Evolutionary conservation across 2,329 filamentous ascomycete species (phyloP), one percentile per base, ranked within the genome.

Genomic region (Trichophyton equinum): DNA sequence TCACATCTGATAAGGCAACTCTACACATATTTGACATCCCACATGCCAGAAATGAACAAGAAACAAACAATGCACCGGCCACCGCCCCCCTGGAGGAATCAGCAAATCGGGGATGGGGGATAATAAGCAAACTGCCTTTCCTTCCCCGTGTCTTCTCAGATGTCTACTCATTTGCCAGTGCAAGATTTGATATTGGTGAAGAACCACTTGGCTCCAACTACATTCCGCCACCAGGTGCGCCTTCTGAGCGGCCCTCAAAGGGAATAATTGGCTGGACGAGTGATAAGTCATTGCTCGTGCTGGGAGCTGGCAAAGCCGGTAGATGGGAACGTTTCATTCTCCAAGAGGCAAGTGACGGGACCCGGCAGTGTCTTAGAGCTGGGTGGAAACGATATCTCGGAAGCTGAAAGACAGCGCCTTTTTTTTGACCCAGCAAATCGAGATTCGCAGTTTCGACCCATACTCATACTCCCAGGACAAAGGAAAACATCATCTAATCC

Each of bases 1-100:
- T 91, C 64, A 97, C 92, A 0, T 96, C 91, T 1, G 94, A 99
- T 78, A 99, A 97, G 75, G 91, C 89, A 4, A 99, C 91, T 0
- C 79, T 99, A 9, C 94, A 99, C 74, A 82, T 99, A 42, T 99
- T 96, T 70, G 91, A 97, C 69, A 80, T 96, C 0, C 86, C 87
- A 57, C 71, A 74, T 59, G 74, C 75, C 40, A 68, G 65, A 36
- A 71, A 70, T 38, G 65, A 67, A 3, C 69, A 69, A 62, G 70
- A 71, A 62, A 73, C 73, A 60, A n/a, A 42, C 33, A 46, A 61
- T 44, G 42, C 60, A 42, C 46, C 60, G 2, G 18, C 40, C n/a
- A 66, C 68, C 11, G 20, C 64, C 64, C 33, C 67, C 69, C 4
- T 13, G 33, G 74, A 74, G 60, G 76, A 80, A 4, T 36, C 51